phyloP scores from a whole-genome alignment of 2,329 filamentous ascomycete genomes.

The Fusarium avenaceum region DNA sequence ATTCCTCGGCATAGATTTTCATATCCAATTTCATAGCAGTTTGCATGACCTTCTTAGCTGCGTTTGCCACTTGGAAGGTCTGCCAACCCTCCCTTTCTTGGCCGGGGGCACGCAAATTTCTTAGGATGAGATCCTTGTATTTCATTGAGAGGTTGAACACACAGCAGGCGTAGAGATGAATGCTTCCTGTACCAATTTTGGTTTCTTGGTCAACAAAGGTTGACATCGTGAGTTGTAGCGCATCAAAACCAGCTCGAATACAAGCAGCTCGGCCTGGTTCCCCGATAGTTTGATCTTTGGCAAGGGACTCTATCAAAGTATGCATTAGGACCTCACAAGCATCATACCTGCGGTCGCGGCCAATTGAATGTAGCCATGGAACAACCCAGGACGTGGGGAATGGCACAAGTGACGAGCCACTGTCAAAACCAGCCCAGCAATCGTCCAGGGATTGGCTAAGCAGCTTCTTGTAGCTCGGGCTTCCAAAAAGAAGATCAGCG shows the following conservation, averaged over 20 bases:
- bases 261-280: constrained; percentile 71
- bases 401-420: constrained; percentile 63
- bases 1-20: constrained; percentile 59
- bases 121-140: constrained; percentile 71
- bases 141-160: constrained; percentile 75
- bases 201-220: constrained; percentile 66
- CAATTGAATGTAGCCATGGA: constrained; percentile 82
- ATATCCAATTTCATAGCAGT: constrained; percentile 66
- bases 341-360: constrained; percentile 80
- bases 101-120: constrained; percentile 50
- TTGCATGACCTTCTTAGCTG: constrained; percentile 63
- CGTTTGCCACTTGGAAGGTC: constrained; percentile 58
- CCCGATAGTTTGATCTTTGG: constrained; percentile 66
- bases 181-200: constrained; percentile 63
- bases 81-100: constrained; percentile 54
- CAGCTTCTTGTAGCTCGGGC: constrained; percentile 73
- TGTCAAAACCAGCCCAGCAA: constrained; percentile 58
- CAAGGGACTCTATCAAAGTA: constrained; percentile 77
- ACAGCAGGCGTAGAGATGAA: constrained; percentile 73
- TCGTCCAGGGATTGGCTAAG: constrained; percentile 71
- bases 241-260: constrained; percentile 73
- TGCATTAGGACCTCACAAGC: constrained; percentile 84
- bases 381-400: constrained; percentile 83
- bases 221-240: constrained; percentile 68
- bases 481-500: constrained; percentile 85